A percentile compares a stretch with the other conserved stretches of the same genome.
Evolutionary conservation across 1,284 basidiomycete genomes (phyloP).

Genomic region (Ganoderma sp.): DNA sequence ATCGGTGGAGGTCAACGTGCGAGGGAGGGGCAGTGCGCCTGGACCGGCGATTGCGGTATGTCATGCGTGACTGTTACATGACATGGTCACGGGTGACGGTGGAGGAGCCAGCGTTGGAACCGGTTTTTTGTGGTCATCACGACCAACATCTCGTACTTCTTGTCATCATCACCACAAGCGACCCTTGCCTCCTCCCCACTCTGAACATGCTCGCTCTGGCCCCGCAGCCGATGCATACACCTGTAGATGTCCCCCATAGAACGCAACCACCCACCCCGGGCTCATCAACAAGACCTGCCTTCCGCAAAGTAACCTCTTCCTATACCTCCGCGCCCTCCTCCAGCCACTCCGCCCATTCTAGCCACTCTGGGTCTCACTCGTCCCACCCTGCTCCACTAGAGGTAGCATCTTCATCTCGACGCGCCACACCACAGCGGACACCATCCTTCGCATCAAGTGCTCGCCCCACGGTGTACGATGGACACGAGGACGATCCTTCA

Average conservation of each 20-base stretch:
- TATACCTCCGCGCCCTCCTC: slow-evolving; percentile 34
- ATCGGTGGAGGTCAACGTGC: slow-evolving; percentile 17
- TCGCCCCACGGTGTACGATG: slow-evolving; percentile 27
- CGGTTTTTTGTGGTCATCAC: slow-evolving; percentile 34
- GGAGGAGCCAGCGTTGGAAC: slow-evolving; percentile 18
- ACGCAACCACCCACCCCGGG: slow-evolving; percentile 37
- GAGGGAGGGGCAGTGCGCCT: slow-evolving; percentile 15
- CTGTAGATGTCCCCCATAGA: slow-evolving; percentile 36
- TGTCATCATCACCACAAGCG: slow-evolving; percentile 30
- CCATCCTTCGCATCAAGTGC: slow-evolving; percentile 30
- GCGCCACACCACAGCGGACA: slow-evolving; percentile 32
- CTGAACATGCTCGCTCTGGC: slow-evolving; percentile 41
- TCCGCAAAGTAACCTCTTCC: slow-evolving; percentile 36
- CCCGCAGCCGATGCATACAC: slow-evolving; percentile 37
- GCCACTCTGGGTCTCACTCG: slow-evolving; percentile 27
- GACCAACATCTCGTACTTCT: slow-evolving; percentile 24
- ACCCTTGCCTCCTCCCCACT: slow-evolving; percentile 22
- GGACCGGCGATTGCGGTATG: slow-evolving; percentile 12
- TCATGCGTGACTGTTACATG: slow-evolving; percentile 24
- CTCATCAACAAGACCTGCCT: slow-evolving; percentile 32
- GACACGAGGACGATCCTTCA: slow-evolving; percentile 34
- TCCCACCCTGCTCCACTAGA: slow-evolving; percentile 28
- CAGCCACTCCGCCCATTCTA: slow-evolving; percentile 28
- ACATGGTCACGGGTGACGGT: slow-evolving; percentile 18
- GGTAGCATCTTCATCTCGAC: slow-evolving; percentile 27